phyloP scores from a whole-genome alignment of 495 filamentous ascomycete genomes.

The Pyrenula massariospora region DNA sequence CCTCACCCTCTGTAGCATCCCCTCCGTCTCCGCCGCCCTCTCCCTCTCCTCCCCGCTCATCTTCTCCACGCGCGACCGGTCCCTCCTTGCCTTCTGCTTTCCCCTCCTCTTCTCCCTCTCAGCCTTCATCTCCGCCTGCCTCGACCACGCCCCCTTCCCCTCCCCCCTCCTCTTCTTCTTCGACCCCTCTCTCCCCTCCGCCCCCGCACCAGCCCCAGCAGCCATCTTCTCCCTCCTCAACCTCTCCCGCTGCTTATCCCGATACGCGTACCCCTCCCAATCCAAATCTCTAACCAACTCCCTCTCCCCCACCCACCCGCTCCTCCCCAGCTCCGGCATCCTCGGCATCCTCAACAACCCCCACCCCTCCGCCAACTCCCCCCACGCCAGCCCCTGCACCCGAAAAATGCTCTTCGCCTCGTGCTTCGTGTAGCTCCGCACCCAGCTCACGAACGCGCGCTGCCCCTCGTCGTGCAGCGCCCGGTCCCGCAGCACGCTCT shows the following conservation, averaged over 20 bases:
- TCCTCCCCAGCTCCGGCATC: conserved; percentile 70
- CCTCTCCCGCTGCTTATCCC: conserved; percentile 67
- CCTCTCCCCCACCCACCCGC: conserved; percentile 52
- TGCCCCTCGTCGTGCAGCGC: conserved; percentile 79
- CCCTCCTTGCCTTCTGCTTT: conserved; percentile 59
- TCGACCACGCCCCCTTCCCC: conserved; percentile 68
- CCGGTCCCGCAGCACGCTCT: conserved; percentile 56
- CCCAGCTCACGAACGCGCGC: conserved; percentile 84
- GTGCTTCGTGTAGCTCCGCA: conserved; percentile 83
- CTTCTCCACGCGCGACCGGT: conserved; percentile 52
- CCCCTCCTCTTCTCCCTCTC: conserved; percentile 55
- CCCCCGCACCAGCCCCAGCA: conserved; percentile 17
- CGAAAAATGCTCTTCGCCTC: conserved; percentile 86
- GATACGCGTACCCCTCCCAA: conserved; percentile 53
- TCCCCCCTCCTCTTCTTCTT: conserved; percentile 18
- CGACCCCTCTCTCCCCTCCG: no score
- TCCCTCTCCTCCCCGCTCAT: conserved; percentile 66
- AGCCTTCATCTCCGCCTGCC: conserved; percentile 61
- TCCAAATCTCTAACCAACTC: conserved; percentile 51
- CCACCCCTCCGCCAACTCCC: conserved; percentile 68
- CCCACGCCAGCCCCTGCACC: conserved; percentile 71
- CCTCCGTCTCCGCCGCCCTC: conserved; percentile 57
- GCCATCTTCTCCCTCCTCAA: conserved; percentile 44
- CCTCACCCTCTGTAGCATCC: conserved; percentile 62
- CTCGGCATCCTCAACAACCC: conserved; percentile 75